These are phyloP conservation scores for Ilex asprella DNA, from an alignment of 257 asterid species.

Conservation along the genomic window DNA sequence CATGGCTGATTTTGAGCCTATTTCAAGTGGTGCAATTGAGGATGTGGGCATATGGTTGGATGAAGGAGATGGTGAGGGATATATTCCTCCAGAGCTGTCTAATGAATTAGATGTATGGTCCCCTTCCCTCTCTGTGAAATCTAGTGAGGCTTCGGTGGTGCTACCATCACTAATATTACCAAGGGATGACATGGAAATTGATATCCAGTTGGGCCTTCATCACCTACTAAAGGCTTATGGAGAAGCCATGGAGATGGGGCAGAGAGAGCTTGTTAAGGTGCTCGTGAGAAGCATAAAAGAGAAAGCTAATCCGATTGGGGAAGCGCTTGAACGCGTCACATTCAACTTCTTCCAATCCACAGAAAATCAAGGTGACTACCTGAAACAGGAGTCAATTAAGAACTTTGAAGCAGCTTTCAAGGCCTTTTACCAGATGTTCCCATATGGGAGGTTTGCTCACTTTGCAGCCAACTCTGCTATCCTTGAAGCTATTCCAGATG, in stretches of 20 bases:
- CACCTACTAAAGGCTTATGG: slow-evolving; percentile 57
- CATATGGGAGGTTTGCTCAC: slow-evolving; percentile 55
- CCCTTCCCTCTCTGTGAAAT: slow-evolving; percentile 29
- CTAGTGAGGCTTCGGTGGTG: slow-evolving; percentile 18
- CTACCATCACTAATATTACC: slow-evolving; percentile 18
- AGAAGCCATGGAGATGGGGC: slow-evolving; percentile 52
- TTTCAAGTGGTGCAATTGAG: slow-evolving; percentile 15
- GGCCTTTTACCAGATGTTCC: slow-evolving; percentile 44
- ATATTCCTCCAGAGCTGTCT: slow-evolving; percentile 22
- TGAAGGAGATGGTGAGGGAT: slow-evolving; percentile 19
- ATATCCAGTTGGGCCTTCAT: slow-evolving; percentile 28
- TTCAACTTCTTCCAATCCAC: slow-evolving; percentile 41
- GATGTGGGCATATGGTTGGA: slow-evolving; percentile 39
- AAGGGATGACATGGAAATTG: slow-evolving; percentile 25
- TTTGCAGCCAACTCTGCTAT: slow-evolving; percentile 46
- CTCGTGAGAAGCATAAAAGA: slow-evolving; percentile 33
- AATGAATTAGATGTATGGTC: slow-evolving; percentile 26
- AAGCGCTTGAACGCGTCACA: slow-evolving; percentile 44
- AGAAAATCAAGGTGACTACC: slow-evolving; percentile 31
- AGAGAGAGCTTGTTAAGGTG: slow-evolving; percentile 41
- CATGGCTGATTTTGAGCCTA: slow-evolving; percentile 24
- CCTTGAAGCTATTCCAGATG: slow-evolving; percentile 40
- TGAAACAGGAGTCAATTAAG: slow-evolving; percentile 45
- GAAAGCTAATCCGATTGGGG: slow-evolving; percentile 43
- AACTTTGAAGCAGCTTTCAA: slow-evolving; percentile 41